Base-by-base conservation (phyloP, 257 asterid species). In the Fraxinus americana region DNA sequence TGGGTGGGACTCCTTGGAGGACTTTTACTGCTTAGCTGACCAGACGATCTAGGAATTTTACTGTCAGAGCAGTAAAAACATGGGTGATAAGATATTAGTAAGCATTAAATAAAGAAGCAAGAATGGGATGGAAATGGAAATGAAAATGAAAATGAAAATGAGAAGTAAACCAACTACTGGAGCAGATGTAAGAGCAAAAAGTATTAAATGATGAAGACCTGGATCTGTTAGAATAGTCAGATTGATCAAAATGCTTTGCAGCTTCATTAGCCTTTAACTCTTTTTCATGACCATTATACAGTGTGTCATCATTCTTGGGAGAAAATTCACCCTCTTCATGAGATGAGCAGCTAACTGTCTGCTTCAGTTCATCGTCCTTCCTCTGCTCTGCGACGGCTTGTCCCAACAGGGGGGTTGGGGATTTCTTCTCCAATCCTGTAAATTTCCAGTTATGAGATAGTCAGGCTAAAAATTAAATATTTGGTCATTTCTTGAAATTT, bases 261-360 rank as follows among this genome's bases (percentile, higher is more conserved):
- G 86, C 74, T 83, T 80, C 83, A 75, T 78, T 82, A 63, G 78
- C 70, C 76, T 76, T 78, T 66, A 41, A 45, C 75, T 67, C 83
- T 54, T 30, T 70, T 76, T 83, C 91, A 72, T 81, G 81, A 65
- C 85, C 91, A 76, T 87, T 94, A 75, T 80, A 88, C 69, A 36
- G 52, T 76, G 67, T 84, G 81, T 76, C 79, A 43, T 67, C 90
- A 71, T 83, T 84, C 91, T 85, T 81, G 43, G 35, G 84, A 78
- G 92, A 83, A 82, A 89, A 72, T 81, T 87, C 93, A 61, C 89
- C 89, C 80, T 94, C 94, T 83, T 90, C 97, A 36, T 78, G 87
- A 54, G 89, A 78, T 6, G 89, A 74, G 67, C 81, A 81, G 21
- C 75, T 87, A 71, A 77, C 84, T 16, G 17, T 73, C 71, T 17